Conservation (phyloP, 1,139 yeast genomes). For the Kluyveromyces sp. region DNA sequence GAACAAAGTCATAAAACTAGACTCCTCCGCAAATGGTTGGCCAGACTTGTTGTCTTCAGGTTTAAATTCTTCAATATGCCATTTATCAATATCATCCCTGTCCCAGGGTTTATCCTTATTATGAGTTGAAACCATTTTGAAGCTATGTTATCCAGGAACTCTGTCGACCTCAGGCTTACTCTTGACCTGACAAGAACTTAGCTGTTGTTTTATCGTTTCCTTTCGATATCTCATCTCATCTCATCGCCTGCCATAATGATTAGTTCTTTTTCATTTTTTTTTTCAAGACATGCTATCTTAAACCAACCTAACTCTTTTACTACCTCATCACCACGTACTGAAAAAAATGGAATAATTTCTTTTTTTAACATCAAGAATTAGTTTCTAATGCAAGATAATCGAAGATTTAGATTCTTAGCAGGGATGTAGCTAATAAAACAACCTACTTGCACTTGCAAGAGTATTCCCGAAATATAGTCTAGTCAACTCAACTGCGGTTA, state of each 20-base stretch:
- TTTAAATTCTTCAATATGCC: conserved; percentile 83
- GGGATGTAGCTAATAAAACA: too few species aligned
- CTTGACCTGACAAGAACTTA: background rate
- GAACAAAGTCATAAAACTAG: conserved; percentile 87
- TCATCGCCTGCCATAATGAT: background rate
- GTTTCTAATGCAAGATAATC: too few species aligned
- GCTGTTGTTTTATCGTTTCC: background rate
- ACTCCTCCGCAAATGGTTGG: conserved; percentile 83
- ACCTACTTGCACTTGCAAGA: too few species aligned
- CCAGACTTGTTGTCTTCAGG: conserved; percentile 88
- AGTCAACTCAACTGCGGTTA: too few species aligned
- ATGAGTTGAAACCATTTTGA: conserved; percentile 78
- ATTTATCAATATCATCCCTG: conserved; percentile 88
- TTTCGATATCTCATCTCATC: background rate
- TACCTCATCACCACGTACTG: too few species aligned
- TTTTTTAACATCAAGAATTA: too few species aligned
- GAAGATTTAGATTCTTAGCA: too few species aligned
- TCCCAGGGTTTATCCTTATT: conserved; percentile 98
- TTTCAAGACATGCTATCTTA: background rate
- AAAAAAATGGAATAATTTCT: too few species aligned
- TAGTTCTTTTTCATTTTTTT: background rate
- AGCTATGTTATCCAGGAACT: background rate
- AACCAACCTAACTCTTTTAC: too few species aligned
- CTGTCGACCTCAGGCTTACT: too few species aligned
- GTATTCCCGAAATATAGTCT: too few species aligned